phyloP scores from a whole-genome alignment of 2,329 filamentous ascomycete species.

The Diaporthe vexans region DNA sequence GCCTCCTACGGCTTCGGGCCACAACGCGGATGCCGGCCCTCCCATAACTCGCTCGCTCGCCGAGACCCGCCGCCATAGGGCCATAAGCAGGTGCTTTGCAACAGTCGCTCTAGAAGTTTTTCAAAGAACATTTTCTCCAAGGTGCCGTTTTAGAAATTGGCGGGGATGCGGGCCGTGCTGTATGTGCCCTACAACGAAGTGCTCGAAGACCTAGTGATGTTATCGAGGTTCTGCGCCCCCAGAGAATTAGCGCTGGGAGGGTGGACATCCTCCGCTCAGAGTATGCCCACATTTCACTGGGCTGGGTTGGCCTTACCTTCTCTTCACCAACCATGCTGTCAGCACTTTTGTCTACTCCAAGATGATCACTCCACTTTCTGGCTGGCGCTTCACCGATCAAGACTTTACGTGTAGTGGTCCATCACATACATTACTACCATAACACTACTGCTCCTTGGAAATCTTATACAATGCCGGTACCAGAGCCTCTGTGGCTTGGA shows the following conservation, averaged over 20 bases:
- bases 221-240: neutral
- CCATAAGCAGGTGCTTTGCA: neutral
- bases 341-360: neutral
- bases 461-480: too few relatives aligned
- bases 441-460: too few relatives aligned
- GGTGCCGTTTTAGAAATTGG: too few relatives aligned
- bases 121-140: too few relatives aligned
- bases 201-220: neutral
- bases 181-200: neutral
- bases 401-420: neutral
- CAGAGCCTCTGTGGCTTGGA: neutral
- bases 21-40: neutral
- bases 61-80: neutral
- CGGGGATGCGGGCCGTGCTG: neutral
- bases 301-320: neutral
- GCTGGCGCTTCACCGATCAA: neutral
- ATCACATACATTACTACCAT: too few relatives aligned
- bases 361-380: neutral
- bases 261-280: neutral
- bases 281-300: neutral
- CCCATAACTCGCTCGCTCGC: neutral
- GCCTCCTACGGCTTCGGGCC: neutral
- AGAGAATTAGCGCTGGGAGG: too few relatives aligned
- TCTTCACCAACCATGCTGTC: neutral
- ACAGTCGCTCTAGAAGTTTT: too few relatives aligned